Evolutionary conservation across 257 asterid genomes (phyloP), one percentile per base, ranked within the genome.

Genomic region (Petrea volubilis): DNA sequence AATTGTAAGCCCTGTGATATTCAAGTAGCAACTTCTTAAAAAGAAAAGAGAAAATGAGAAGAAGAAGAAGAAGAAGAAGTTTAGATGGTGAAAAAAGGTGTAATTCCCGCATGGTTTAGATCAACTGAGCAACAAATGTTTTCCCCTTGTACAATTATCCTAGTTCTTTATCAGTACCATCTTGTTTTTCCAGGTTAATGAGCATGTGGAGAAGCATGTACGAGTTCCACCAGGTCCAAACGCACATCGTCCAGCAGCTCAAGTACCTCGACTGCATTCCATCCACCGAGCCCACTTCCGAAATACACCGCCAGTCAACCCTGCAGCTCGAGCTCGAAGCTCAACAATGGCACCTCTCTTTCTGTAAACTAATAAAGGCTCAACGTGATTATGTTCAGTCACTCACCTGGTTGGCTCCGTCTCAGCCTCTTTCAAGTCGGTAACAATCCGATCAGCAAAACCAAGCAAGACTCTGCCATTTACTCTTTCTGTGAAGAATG

Each of bases 191-290:
- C 77, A 95, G 99, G 78, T 82, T 86, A 65, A 88, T 85, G 88
- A 77, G 85, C 69, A 90, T 95, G 98, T 95, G 99, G 99, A 85
- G 96, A 85, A 95, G 97, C 85, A 95, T 95, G 99, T 90, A 92
- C 6, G 99, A 95, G 70, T 85, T 87, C 82, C 99, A 95, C 80
- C 99, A 92, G 58, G 97, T 92, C 46, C 99, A 95, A 58, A 90
- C 89, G 4, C 96, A 90, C 89, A 95, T 92, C 65, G 98, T 92
- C 49, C 96, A 92, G 84, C 99, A 92, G 77, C 88, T 95, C 78
- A 95, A 88, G 80, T 90, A 90, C 76, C 91, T 95, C 64, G 86
- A 80, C 74, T 53, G 77, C 62, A 57, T 79, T 31, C 91, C 96
- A 6, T 87, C 96, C 0, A 68, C 78, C 14, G 81, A 83, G 27